Conservation (phyloP, 2,329 filamentous ascomycete genomes). For the Penicillium sp. region DNA sequence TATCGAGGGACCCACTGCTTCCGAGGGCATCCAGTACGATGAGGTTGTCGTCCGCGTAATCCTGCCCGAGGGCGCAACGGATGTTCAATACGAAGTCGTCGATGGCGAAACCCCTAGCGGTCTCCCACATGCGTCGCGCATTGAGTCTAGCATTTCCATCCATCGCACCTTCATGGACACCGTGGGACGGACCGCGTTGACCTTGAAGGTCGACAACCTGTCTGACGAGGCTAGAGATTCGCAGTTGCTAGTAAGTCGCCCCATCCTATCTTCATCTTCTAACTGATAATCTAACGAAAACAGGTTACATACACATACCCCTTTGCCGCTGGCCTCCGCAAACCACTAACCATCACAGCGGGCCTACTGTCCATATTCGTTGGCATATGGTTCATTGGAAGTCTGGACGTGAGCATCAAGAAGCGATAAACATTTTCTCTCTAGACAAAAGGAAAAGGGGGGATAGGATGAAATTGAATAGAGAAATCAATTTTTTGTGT, state of each 20-base stretch:
- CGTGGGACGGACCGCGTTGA: slow-evolving; percentile 76
- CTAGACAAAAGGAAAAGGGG: not conserved
- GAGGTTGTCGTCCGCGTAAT: slow-evolving; percentile 75
- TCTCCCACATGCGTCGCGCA: slow-evolving; percentile 57
- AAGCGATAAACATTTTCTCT: slow-evolving; percentile 40
- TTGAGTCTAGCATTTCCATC: slow-evolving; percentile 57
- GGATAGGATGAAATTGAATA: not conserved
- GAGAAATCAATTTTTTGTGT: not conserved
- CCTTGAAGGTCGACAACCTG: slow-evolving; percentile 76
- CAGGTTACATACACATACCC: slow-evolving; percentile 80
- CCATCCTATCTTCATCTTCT: not conserved
- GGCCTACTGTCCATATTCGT: slow-evolving; percentile 72
- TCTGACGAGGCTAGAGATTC: slow-evolving; percentile 86
- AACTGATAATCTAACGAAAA: slow-evolving; percentile 9
- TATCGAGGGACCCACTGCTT: slow-evolving; percentile 82
- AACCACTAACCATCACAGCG: slow-evolving; percentile 76
- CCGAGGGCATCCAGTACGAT: slow-evolving; percentile 82
- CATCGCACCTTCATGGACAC: slow-evolving; percentile 94
- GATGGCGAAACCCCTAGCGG: slow-evolving; percentile 63
- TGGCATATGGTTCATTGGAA: slow-evolving; percentile 69
- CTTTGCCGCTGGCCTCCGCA: slow-evolving; percentile 68
- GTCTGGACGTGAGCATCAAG: slow-evolving; percentile 76
- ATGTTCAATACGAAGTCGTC: slow-evolving; percentile 61
- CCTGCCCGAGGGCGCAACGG: slow-evolving; percentile 82
- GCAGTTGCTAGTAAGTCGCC: slow-evolving; percentile 62